A percentile compares a stretch with the other conserved stretches of the same genome.
Evolutionary conservation across 495 filamentous ascomycete species (phyloP).

Genomic region (Niebla homalea): DNA sequence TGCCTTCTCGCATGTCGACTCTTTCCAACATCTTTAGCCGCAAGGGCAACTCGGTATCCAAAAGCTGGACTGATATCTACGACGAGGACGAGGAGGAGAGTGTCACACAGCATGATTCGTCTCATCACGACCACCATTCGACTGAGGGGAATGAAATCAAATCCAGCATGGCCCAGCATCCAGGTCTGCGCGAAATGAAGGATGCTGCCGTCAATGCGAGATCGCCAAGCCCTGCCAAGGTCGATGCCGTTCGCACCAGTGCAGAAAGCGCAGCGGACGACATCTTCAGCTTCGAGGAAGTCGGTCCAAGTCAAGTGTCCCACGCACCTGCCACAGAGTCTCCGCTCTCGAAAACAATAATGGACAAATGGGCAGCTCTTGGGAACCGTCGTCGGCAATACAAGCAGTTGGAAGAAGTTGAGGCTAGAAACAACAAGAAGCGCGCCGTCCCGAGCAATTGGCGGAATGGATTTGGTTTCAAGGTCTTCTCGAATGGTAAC

Average conservation of each 20-base stretch:
- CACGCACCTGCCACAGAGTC: neutral
- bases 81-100: conserved; percentile 73
- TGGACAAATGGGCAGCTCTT: conserved; percentile 80
- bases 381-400: conserved; percentile 65
- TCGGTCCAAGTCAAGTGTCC: conserved; percentile 35
- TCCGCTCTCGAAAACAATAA: conserved; percentile 25
- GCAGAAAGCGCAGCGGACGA: conserved; percentile 46
- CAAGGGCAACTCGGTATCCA: conserved; percentile 62
- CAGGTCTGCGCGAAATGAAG: conserved; percentile 26
- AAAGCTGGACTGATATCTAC: conserved; percentile 97
- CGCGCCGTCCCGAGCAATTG: conserved; percentile 25
- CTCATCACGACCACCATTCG: neutral
- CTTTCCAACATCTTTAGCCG: conserved; percentile 70
- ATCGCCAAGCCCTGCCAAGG: conserved; percentile 15
- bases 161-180: conserved; percentile 13
- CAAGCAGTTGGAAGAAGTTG: conserved; percentile 33
- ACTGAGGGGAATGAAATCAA: too few relatives aligned
- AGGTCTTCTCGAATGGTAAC: conserved; percentile 29
- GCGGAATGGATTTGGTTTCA: conserved; percentile 39
- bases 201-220: conserved; percentile 7
- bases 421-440: conserved; percentile 20
- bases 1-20: conserved; percentile 57
- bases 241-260: conserved; percentile 22
- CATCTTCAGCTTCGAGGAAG: conserved; percentile 57
- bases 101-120: conserved; percentile 42